Conservation (phyloP, 305 asterid genomes). For the Fraxinus greggii region DNA sequence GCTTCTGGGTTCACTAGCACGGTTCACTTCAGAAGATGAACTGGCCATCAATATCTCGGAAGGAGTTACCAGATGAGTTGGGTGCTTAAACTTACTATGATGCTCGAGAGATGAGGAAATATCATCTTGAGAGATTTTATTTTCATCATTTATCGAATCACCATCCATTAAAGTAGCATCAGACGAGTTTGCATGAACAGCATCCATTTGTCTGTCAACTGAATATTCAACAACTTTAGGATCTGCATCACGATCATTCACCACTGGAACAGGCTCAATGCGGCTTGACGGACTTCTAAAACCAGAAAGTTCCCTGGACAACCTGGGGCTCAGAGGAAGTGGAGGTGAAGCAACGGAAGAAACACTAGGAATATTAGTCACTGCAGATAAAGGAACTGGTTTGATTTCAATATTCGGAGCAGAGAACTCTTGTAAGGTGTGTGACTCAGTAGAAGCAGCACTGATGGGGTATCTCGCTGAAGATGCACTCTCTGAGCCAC, state of each 20-base stretch:
- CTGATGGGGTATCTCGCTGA: conserved; percentile 37
- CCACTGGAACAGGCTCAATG: conserved; percentile 49
- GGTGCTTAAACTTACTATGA: conserved; percentile 73
- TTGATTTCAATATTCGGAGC: conserved; percentile 48
- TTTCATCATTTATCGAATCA: conserved; percentile 52
- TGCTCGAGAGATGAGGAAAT: conserved; percentile 49
- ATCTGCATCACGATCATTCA: conserved; percentile 45
- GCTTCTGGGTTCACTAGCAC: conserved; percentile 49
- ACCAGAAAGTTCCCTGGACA: conserved; percentile 65
- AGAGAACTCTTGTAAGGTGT: conserved; percentile 40
- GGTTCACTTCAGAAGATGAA: conserved; percentile 64
- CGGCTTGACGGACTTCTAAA: conserved; percentile 58
- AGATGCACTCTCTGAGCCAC: conserved; percentile 47
- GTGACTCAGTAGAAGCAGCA: conserved; percentile 44
- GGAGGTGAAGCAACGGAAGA: conserved; percentile 57
- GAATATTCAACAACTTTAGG: conserved; percentile 59
- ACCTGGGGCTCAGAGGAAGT: conserved; percentile 69
- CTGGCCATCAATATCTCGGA: conserved; percentile 83
- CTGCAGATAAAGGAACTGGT: conserved; percentile 40
- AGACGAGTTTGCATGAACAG: conserved; percentile 43
- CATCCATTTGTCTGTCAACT: conserved; percentile 63
- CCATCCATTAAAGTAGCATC: conserved; percentile 60
- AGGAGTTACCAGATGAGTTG: conserved; percentile 94
- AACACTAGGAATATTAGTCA: conserved; percentile 41
- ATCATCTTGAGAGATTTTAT: conserved; percentile 53